These are phyloP conservation scores for Vickermania spadyakhi DNA, from an alignment of 208 protist genomes.

Conservation along the genomic window DNA sequence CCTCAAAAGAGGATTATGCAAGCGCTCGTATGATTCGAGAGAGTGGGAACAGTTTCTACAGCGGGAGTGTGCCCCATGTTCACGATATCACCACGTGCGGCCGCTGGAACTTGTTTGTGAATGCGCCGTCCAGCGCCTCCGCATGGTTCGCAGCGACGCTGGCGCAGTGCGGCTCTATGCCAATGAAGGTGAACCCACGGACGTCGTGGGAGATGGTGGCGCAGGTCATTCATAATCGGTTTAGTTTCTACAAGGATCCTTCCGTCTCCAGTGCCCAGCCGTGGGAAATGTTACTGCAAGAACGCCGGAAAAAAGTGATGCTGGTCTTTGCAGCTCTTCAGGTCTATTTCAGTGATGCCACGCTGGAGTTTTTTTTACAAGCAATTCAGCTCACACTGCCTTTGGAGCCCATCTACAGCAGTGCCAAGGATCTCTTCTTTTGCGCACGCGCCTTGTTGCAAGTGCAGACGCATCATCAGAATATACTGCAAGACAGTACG, in stretches of 20 bases:
- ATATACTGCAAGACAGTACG: constrained; percentile 49
- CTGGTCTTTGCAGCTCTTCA: constrained; percentile 38
- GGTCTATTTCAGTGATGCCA: constrained; percentile 39
- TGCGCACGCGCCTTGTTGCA: constrained; percentile 34
- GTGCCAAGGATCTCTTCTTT: constrained; percentile 50
- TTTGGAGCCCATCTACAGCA: constrained; percentile 38
- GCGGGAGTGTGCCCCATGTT: no score
- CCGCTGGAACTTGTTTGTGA: not conserved
- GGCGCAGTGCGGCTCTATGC: not conserved
- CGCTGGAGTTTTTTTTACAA: constrained; percentile 40
- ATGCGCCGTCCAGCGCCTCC: not conserved
- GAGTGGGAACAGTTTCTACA: no score
- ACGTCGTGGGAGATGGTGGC: not conserved
- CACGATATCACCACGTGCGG: no score
- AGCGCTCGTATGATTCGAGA: no score
- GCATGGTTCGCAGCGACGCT: not conserved
- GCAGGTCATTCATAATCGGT: not conserved
- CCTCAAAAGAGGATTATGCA: no score
- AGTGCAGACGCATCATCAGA: constrained; percentile 39
- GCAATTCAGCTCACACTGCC: constrained; percentile 38
- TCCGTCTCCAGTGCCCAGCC: not conserved
- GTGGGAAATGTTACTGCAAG: not conserved
- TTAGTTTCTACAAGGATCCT: not conserved
- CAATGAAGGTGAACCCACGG: not conserved
- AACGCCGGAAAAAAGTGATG: not conserved